These are phyloP conservation scores for Chrysoporthe puriensis DNA, from an alignment of 2,329 filamentous ascomycete species.

Conservation along the genomic window DNA sequence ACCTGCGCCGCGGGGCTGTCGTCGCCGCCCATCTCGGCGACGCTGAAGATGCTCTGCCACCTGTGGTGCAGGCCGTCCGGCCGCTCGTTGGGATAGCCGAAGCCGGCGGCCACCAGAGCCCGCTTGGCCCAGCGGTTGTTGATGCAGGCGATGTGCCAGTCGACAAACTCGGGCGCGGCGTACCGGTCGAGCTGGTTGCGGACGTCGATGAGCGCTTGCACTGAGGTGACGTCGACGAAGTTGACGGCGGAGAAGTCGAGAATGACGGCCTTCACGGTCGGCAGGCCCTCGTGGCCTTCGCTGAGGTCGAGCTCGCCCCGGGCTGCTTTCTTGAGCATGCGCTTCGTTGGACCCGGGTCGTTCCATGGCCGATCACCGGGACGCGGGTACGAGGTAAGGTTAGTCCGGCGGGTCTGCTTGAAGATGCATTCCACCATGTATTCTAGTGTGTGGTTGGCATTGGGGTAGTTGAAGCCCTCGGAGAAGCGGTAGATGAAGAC, in stretches of 20 bases:
- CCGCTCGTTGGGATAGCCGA: constrained; percentile 73
- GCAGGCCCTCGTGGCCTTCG: constrained; percentile 27
- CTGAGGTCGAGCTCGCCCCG: constrained; percentile 31
- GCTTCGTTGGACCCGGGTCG: constrained; percentile 74
- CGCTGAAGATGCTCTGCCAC: constrained; percentile 95
- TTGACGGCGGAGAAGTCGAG: constrained; percentile 94
- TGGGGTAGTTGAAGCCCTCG: constrained; percentile 96
- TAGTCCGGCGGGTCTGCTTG: constrained; percentile 74
- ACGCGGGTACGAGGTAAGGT: constrained; percentile 64
- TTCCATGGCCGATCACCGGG: constrained; percentile 91
- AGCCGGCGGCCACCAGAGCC: constrained; percentile 82
- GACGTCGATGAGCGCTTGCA: constrained; percentile 91
- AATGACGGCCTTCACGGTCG: constrained; percentile 69
- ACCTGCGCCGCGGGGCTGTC: constrained; percentile 71
- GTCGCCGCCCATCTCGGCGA: constrained; percentile 78
- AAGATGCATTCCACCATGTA: constrained; percentile 72
- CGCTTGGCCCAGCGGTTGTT: constrained; percentile 95
- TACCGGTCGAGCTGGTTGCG: constrained; percentile 92
- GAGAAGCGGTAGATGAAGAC: constrained; percentile 95
- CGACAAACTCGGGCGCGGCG: constrained; percentile 76
- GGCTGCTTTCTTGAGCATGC: constrained; percentile 36
- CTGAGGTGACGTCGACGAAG: constrained; percentile 88
- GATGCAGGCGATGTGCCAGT: constrained; percentile 96
- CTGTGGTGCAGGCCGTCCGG: constrained; percentile 60
- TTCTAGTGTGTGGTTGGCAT: constrained; percentile 86